A percentile compares a stretch with the other conserved stretches of the same genome.
These are phyloP conservation scores for Spiraea crenata DNA, from an alignment of 331 rosid genomes.

Conservation along the genomic window DNA sequence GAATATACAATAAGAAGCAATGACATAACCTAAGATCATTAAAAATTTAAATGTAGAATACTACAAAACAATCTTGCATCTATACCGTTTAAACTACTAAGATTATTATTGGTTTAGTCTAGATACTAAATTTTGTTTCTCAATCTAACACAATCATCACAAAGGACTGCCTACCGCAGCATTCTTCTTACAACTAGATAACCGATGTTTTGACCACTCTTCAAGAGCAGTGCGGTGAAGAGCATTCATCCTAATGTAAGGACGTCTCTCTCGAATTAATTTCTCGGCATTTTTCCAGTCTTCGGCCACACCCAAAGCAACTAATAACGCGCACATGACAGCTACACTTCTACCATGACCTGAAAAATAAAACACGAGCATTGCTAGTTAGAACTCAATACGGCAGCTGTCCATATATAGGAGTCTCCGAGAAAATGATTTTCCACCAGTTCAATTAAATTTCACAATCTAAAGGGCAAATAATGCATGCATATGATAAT, in stretches of 20 bases:
- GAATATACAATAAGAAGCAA: no score
- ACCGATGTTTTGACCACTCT: slow-evolving; percentile 77
- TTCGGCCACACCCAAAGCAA: slow-evolving; percentile 69
- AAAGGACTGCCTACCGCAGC: no score
- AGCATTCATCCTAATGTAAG: slow-evolving; percentile 69
- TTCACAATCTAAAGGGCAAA: background rate
- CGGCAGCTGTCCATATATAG: background rate
- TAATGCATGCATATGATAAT: background rate
- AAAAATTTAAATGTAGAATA: no score
- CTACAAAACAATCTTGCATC: no score
- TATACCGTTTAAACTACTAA: no score
- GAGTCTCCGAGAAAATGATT: background rate
- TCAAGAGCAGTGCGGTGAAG: slow-evolving; percentile 73
- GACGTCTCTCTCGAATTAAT: slow-evolving; percentile 63
- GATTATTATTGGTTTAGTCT: background rate
- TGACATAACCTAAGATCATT: no score
- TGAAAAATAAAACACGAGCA: slow-evolving; percentile 9
- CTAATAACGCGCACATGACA: slow-evolving; percentile 84
- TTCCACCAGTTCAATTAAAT: background rate
- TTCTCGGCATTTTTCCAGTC: slow-evolving; percentile 93
- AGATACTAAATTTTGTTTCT: background rate
- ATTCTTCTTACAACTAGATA: slow-evolving; percentile 50
- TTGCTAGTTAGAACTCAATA: background rate
- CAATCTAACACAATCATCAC: background rate
- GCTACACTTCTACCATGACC: slow-evolving; percentile 99